Conservation (phyloP, 768 basidiomycete genomes). For the Guyanaporus albipodus region DNA sequence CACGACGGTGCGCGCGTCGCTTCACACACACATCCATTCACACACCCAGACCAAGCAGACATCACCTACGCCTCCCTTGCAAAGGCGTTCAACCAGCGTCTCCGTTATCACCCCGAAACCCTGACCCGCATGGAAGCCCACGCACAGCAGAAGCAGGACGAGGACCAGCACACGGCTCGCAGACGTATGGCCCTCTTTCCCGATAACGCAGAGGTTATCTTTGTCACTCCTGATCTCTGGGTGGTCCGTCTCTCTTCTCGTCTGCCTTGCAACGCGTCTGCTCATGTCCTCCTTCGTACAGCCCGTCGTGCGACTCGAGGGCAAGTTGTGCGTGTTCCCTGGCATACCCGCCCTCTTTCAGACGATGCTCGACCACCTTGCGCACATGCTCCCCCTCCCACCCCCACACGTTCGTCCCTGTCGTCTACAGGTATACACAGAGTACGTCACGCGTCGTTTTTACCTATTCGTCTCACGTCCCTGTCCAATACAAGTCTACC, state of each 20-base stretch:
- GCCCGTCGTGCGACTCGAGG: conserved; percentile 83
- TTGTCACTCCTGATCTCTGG: conserved; percentile 78
- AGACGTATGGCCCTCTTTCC: conserved; percentile 92
- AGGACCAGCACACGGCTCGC: conserved; percentile 72
- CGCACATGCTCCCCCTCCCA: conserved; percentile 75
- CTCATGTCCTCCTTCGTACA: conserved; percentile 29
- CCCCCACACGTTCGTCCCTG: conserved; percentile 68
- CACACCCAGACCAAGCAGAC: conserved; percentile 46
- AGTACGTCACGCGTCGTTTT: conserved; percentile 39
- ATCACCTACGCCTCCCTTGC: conserved; percentile 89
- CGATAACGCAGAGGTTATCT: conserved; percentile 69
- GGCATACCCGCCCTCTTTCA: conserved; percentile 86
- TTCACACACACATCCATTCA: neutral
- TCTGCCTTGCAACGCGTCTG: too few species aligned
- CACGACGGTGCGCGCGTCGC: conserved; percentile 64
- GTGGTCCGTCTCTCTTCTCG: conserved; percentile 49
- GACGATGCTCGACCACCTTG: conserved; percentile 70
- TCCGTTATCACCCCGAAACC: conserved; percentile 76
- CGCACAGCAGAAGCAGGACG: conserved; percentile 53
- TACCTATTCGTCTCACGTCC: neutral
- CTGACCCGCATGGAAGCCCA: conserved; percentile 66
- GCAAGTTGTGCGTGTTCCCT: conserved; percentile 88
- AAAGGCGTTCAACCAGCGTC: conserved; percentile 70
- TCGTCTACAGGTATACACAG: conserved; percentile 81
- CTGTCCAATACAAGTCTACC: conserved; percentile 40